Evolutionary conservation across 805 yeast genomes (phyloP).

Genomic region (Starmerella cellae): DNA sequence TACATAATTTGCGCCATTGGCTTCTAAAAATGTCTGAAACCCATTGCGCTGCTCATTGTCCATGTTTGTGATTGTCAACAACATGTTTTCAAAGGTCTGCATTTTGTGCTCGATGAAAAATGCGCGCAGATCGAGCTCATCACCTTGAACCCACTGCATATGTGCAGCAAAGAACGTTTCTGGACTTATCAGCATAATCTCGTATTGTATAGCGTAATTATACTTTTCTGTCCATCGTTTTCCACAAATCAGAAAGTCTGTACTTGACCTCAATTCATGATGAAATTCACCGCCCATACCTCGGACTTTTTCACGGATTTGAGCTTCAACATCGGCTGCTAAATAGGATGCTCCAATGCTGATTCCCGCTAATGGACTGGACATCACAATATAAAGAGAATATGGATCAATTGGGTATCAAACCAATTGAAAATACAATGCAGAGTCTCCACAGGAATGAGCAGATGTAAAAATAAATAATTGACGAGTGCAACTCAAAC

Average conservation of each 20-base stretch:
- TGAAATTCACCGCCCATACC: slow-evolving; percentile 20
- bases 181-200: slow-evolving; percentile 43
- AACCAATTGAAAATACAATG: neutral
- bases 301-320: slow-evolving; percentile 9
- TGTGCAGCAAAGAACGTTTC: slow-evolving; percentile 35
- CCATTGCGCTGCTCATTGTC: slow-evolving; percentile 20
- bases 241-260: slow-evolving; percentile 39
- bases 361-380: slow-evolving; percentile 11
- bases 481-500: too few species aligned
- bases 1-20: slow-evolving; percentile 27
- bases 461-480: too few species aligned
- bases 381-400: slow-evolving; percentile 6
- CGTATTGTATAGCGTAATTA: slow-evolving; percentile 37
- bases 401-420: too few species aligned
- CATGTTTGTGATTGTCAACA: slow-evolving; percentile 31
- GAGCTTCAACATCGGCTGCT: slow-evolving; percentile 14
- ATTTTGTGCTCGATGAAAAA: slow-evolving; percentile 21
- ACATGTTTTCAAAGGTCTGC: slow-evolving; percentile 25
- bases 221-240: slow-evolving; percentile 41
- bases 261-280: slow-evolving; percentile 6
- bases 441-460: too few species aligned
- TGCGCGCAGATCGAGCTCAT: slow-evolving; percentile 20
- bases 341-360: slow-evolving; percentile 14
- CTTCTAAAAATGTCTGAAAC: slow-evolving; percentile 21
- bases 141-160: slow-evolving; percentile 42